phyloP scores from a whole-genome alignment of 2,329 filamentous ascomycete genomes.

The Ceratocystis colombiana region DNA sequence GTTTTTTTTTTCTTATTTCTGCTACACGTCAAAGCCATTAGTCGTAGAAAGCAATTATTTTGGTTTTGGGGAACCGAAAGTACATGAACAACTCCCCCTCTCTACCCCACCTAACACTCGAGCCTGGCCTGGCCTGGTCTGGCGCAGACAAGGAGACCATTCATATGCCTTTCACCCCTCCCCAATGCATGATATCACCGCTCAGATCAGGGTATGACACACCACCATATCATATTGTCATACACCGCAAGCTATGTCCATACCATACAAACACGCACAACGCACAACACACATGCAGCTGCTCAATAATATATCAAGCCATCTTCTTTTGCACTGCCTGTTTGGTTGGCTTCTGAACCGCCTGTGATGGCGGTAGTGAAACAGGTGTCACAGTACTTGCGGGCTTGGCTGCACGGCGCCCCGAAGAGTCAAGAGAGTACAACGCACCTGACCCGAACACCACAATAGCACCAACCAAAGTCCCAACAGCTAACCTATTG shows the following conservation, averaged over 20 bases:
- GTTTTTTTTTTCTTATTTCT: not conserved
- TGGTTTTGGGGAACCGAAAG: not conserved
- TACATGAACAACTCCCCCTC: not conserved
- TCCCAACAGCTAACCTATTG: slow-evolving; percentile 65
- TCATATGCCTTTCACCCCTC: not conserved
- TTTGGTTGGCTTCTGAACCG: slow-evolving; percentile 4
- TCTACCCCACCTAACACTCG: not conserved
- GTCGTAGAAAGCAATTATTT: not conserved
- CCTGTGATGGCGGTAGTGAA: not conserved
- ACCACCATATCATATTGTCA: not conserved
- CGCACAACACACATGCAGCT: not conserved
- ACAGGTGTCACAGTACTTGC: not conserved
- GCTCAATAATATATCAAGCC: not conserved
- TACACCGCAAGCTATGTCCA: not conserved
- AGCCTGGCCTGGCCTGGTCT: not conserved
- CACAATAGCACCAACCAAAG: slow-evolving; percentile 67
- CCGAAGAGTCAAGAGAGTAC: slow-evolving; percentile 63
- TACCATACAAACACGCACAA: not conserved
- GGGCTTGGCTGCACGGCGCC: slow-evolving; percentile 13
- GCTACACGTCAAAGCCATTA: not conserved
- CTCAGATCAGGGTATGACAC: slow-evolving; percentile 4
- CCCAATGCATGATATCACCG: not conserved
- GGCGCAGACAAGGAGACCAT: slow-evolving; percentile 1
- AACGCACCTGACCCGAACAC: slow-evolving; percentile 87
- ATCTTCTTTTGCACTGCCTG: slow-evolving; percentile 23